Evolutionary conservation across 1,284 basidiomycete genomes (phyloP).

Genomic region (Fistulinella staudtii): DNA sequence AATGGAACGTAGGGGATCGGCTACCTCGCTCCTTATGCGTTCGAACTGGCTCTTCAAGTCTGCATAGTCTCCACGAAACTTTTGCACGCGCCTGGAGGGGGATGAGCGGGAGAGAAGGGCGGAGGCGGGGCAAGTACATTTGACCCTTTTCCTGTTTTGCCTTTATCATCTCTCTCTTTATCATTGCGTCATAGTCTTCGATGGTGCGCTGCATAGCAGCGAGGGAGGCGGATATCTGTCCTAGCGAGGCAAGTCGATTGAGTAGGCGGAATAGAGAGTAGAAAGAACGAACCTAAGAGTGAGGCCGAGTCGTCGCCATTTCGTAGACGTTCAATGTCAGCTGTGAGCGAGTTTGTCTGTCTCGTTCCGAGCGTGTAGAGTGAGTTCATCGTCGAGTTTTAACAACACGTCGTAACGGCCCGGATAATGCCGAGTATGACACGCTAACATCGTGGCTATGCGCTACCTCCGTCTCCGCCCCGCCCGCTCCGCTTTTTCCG

Average conservation of each 20-base stretch:
- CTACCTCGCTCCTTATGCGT: conserved; percentile 52
- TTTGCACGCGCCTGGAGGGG: conserved; percentile 68
- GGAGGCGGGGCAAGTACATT: conserved; percentile 52
- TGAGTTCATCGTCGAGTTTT: conserved; percentile 76
- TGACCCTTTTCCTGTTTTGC: conserved; percentile 93
- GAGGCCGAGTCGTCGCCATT: conserved; percentile 78
- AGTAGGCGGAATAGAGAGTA: not conserved
- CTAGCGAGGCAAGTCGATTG: conserved; percentile 52
- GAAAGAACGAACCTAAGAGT: conserved; percentile 60
- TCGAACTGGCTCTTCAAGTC: conserved; percentile 74
- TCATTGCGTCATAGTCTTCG: conserved; percentile 96
- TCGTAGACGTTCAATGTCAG: conserved; percentile 79
- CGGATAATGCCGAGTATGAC: no score
- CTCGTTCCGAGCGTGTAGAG: conserved; percentile 90
- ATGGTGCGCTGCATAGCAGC: conserved; percentile 90
- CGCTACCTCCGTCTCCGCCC: conserved; percentile 44
- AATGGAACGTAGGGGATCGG: not conserved
- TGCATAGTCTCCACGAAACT: conserved; percentile 72
- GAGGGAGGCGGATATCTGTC: conserved; percentile 91
- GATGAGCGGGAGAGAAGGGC: conserved; percentile 3
- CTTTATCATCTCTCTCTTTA: conserved; percentile 89
- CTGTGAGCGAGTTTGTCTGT: conserved; percentile 84
- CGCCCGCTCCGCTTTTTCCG: conserved; percentile 54
- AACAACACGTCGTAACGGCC: no score
- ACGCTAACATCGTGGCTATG: conserved; percentile 10